Evolutionary conservation across 2,329 filamentous ascomycete species (phyloP).

Genomic region (Phaeosphaeriaceae sp.): DNA sequence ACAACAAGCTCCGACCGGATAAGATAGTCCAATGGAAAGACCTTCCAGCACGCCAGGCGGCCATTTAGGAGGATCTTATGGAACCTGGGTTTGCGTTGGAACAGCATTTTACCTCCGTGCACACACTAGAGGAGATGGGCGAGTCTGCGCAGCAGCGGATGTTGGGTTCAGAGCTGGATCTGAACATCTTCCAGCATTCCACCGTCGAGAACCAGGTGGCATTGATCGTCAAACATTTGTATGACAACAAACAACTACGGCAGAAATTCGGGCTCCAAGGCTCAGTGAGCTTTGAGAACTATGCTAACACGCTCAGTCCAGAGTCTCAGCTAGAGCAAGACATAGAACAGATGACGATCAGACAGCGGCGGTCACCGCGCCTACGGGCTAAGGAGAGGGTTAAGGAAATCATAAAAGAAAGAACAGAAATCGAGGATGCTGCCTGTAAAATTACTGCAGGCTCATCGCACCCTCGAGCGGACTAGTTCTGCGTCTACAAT

Average conservation of each 20-base stretch:
- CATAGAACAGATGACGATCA: constrained; percentile 13
- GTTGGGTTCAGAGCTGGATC: constrained; percentile 26
- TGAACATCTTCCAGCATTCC: constrained; percentile 19
- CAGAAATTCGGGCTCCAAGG: constrained; percentile 21
- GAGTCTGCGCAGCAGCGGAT: constrained; percentile 11
- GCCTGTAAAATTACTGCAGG: constrained; percentile 1
- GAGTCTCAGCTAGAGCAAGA: constrained; percentile 18
- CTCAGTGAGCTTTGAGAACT: constrained; percentile 25
- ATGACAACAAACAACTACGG: constrained; percentile 12
- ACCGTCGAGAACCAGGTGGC: constrained; percentile 23
- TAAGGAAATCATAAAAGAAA: neutral
- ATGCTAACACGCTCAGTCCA: constrained; percentile 27
- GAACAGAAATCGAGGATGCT: neutral
- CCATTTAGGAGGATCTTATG: constrained; percentile 22
- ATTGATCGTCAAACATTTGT: constrained; percentile 17
- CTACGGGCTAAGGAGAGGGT: constrained; percentile 8
- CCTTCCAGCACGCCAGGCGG: constrained; percentile 20
- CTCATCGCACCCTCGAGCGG: constrained; percentile 31
- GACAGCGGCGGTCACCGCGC: constrained; percentile 20
- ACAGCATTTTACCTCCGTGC: constrained; percentile 21
- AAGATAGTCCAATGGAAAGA: constrained; percentile 14
- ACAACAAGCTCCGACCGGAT: constrained; percentile 22
- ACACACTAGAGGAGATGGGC: constrained; percentile 21
- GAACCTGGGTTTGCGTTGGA: constrained; percentile 16
- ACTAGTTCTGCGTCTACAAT: constrained; percentile 48